These are phyloP conservation scores for Juncus inflexus DNA, from an alignment of 176 grass and related monocot species.

Conservation along the genomic window DNA sequence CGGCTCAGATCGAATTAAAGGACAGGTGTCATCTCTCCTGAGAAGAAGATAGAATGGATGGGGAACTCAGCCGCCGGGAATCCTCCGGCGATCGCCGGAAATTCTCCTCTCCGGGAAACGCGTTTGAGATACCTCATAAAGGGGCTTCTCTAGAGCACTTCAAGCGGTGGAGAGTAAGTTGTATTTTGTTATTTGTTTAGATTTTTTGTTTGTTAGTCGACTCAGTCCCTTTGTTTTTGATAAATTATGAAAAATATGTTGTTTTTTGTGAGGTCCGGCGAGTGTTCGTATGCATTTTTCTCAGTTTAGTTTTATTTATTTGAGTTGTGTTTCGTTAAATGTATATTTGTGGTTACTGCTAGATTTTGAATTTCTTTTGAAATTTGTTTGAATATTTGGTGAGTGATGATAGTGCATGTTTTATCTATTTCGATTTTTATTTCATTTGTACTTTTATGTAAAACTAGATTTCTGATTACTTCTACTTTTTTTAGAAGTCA, in stretches of 20 bases:
- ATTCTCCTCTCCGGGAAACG: not conserved
- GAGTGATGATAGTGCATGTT: too few relatives aligned
- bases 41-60: constrained; percentile 28
- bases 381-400: too few relatives aligned
- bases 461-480: too few relatives aligned
- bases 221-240: too few relatives aligned
- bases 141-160: constrained; percentile 56
- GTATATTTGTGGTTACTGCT: too few relatives aligned
- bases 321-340: too few relatives aligned
- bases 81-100: constrained; percentile 7
- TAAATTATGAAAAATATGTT: not conserved
- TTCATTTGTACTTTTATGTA: too few relatives aligned
- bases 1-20: constrained; percentile 12
- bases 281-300: too few relatives aligned
- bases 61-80: constrained; percentile 11
- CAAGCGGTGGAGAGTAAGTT: constrained; percentile 57
- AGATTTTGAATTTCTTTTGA: too few relatives aligned
- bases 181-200: not conserved
- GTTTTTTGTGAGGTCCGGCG: not conserved
- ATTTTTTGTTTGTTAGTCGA: not conserved
- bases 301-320: too few relatives aligned
- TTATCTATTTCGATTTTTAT: too few relatives aligned
- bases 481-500: too few relatives aligned
- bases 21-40: constrained; percentile 39
- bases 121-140: constrained; percentile 64